Percentiles rank a stretch among this genome's conserved stretches.
Evolutionary conservation across 2,329 filamentous ascomycete species (phyloP).

Genomic region (Botryotinia globosa): DNA sequence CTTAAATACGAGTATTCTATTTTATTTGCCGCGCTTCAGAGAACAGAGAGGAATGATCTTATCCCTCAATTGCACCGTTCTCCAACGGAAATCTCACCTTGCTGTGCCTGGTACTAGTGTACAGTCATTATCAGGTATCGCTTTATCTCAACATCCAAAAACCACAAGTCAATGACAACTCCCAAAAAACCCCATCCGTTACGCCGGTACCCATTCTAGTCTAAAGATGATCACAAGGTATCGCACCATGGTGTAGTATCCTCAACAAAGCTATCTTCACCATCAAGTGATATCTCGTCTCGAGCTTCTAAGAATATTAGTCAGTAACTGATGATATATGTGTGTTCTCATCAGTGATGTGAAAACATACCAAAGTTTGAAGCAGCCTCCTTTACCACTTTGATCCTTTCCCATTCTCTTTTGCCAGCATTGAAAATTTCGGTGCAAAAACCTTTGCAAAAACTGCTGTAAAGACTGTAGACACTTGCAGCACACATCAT

Average conservation of each 20-base stretch:
- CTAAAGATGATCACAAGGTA: neutral
- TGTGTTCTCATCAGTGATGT: neutral
- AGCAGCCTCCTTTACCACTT: neutral
- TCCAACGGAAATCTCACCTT: neutral
- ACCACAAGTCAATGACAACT: neutral
- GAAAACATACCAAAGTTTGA: neutral
- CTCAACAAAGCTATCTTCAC: neutral
- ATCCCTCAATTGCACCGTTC: neutral
- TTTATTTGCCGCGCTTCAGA: accelerated
- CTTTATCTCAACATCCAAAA: neutral
- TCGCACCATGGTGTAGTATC: neutral
- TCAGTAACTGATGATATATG: neutral
- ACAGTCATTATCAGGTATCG: neutral
- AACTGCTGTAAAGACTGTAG: accelerated
- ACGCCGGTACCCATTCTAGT: neutral
- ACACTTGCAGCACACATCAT: neutral
- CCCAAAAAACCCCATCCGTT: neutral
- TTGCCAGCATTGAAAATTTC: accelerated
- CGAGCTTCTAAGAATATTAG: neutral
- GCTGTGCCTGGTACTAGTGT: neutral
- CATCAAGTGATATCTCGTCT: neutral
- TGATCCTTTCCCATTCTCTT: neutral
- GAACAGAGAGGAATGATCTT: neutral
- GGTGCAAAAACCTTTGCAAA: accelerated
- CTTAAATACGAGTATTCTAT: neutral